Conservation (phyloP, 2,329 filamentous ascomycete species). For the Rhexocercosporidium sp. region DNA sequence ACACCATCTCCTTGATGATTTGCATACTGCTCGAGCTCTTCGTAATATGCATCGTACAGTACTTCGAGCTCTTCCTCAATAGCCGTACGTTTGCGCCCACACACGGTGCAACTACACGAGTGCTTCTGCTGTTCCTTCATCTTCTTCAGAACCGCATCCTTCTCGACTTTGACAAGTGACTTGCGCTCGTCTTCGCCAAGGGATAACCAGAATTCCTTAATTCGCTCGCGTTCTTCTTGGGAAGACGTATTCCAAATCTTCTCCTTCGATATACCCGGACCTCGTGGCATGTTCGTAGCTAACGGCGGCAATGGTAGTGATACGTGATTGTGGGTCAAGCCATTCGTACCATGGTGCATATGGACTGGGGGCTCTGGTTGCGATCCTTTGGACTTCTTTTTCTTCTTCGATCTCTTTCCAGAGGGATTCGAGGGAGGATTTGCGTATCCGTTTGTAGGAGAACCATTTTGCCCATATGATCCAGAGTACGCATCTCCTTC, state of each 20-base stretch:
- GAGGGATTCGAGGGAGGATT: conserved; percentile 33
- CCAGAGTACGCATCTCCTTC: conserved; percentile 46
- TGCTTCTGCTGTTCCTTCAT: conserved; percentile 99
- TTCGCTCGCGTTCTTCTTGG: conserved; percentile 92
- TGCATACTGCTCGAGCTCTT: conserved; percentile 96
- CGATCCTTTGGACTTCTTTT: conserved; percentile 44
- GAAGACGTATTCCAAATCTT: conserved; percentile 98
- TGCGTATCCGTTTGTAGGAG: conserved; percentile 41
- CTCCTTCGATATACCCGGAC: conserved; percentile 58
- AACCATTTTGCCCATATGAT: conserved; percentile 41
- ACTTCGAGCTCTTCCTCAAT: conserved; percentile 98
- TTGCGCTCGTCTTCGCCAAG: conserved; percentile 93
- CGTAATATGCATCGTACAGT: conserved; percentile 97
- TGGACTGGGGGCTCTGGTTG: conserved; percentile 31
- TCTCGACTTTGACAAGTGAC: conserved; percentile 95
- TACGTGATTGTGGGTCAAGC: conserved; percentile 37
- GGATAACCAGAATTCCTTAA: conserved; percentile 97
- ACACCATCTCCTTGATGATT: conserved; percentile 78
- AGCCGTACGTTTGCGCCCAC: conserved; percentile 91
- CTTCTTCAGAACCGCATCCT: conserved; percentile 95
- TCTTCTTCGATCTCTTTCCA: conserved; percentile 47
- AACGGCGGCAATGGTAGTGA: conserved; percentile 44
- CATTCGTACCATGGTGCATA: conserved; percentile 35
- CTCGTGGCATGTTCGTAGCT: conserved; percentile 47
- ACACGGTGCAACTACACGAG: conserved; percentile 97